Base-by-base conservation (phyloP, 768 basidiomycete species). In the Pleurotus eryngii region DNA sequence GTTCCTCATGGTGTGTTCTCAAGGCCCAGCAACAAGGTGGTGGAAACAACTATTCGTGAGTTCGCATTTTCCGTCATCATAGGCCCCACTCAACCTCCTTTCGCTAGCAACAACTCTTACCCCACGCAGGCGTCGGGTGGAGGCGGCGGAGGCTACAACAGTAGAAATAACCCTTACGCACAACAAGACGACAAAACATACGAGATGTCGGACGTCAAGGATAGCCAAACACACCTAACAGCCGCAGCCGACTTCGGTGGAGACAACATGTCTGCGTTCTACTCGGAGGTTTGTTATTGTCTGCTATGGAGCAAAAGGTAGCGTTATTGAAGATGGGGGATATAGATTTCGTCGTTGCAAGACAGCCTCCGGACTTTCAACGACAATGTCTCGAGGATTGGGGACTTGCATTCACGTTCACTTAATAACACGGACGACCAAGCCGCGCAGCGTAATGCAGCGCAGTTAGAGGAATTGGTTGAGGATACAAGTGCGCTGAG, bases 341-440 rank as follows among this genome's bases (percentile, higher is more conserved):
- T 59, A 1, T 58, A 93, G 92, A 87, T 94, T 62, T 78, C 87
- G 20, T 83, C 82, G 43, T 73, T 94, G 47, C 89, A 91, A 80
- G 89, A 92, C 58, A 76, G 73, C 54, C 73, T 92, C 38, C 75
- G 79, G 20, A 76, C 78, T 8, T 90, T 89, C 72, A 89, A 86
- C 58, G 75, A 80, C 60, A 90, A 90, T 70, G 78, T 93, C 20
- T 61, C 78, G 18, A 81, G 79, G 26, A 88, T 94, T 64, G 74
- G 83, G 18, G 87, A 90, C 51, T 73, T 87, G 22, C 91, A 94
- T 64, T 85, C 85, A 38, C 84, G 85, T 58, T 85, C 87, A 17
- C 72, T 94, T 54, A 87, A 88, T 68, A 86, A 84, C 69, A 85
- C 84, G 70, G 90, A 92, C 66, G 89, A 91, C 60, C 75, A 71